phyloP scores from a whole-genome alignment of 345 rosid species.

The Combretum micranthum region DNA sequence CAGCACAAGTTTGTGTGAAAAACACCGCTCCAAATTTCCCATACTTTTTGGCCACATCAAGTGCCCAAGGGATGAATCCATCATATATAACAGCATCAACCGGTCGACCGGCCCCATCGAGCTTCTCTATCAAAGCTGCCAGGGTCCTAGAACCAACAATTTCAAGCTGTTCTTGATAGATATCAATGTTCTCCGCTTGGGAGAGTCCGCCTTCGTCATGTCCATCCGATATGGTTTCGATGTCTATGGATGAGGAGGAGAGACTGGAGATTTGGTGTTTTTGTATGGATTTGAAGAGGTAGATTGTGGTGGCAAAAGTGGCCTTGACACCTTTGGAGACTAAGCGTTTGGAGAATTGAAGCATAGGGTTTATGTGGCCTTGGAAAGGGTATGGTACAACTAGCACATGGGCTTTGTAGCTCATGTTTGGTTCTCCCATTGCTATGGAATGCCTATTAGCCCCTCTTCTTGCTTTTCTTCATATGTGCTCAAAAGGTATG shows the following conservation, averaged over 20 bases:
- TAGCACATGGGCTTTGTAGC: background rate
- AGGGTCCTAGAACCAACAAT: conserved; percentile 22
- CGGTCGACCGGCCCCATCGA: conserved; percentile 7
- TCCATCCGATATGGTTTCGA: too few species aligned
- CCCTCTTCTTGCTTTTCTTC: too few species aligned
- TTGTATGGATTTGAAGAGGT: too few species aligned
- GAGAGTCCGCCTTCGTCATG: too few species aligned
- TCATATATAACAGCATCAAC: conserved; percentile 23
- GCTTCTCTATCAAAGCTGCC: conserved; percentile 10
- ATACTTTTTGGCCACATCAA: conserved; percentile 31
- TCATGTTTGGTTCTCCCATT: background rate
- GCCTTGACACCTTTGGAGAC: background rate
- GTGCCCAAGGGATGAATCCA: conserved; percentile 28
- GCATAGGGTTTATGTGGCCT: conserved; percentile 3
- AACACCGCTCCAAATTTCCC: conserved; percentile 22
- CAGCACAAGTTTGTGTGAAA: conserved; percentile 35
- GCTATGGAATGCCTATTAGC: background rate
- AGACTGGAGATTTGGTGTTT: too few species aligned
- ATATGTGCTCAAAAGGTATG: too few species aligned
- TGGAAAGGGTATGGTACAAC: background rate
- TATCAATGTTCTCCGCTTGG: too few species aligned
- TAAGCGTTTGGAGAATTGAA: background rate
- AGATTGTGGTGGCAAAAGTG: background rate
- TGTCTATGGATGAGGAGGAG: too few species aligned
- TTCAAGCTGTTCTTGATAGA: background rate